Evolutionary conservation across 1,284 basidiomycete species (phyloP), one percentile per base, ranked within the genome.

Genomic region (Puccinia triticina): DNA sequence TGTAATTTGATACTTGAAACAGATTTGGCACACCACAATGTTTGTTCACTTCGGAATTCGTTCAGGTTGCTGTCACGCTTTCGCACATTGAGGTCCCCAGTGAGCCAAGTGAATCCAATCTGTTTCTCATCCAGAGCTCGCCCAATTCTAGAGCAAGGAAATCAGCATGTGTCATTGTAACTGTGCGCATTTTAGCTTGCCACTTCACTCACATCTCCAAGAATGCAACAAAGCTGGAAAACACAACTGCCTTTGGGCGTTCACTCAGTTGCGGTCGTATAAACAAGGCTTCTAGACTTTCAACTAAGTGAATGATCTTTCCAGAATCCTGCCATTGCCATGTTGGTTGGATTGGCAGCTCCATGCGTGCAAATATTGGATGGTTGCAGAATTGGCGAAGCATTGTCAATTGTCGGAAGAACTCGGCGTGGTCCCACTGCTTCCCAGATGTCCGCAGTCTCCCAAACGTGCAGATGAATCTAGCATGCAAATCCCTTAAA

Each of bases 241-340:
- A 72, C n/a, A 72, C 26, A 5, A 72, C 69, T 21, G 48, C 40
- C n/a, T 50, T 72, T 2, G 69, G 69, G 3, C 48, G 46, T 53
- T 40, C 46, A 26, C 50, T 72, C 18, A n/a, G n/a, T 23, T n/a
- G 23, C 10, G 0, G 29, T 8, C 69, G 46, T 32, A n/a, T 2
- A 43, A 72, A 32, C 26, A 72, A 72, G 11, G 0, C 29, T 16
- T 43, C n/a, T 18, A 69, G n/a, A 46, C 18, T 69, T 5, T n/a
- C 66, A 5, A 69, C 23, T 18, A 69, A 32, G 43, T 69, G 66
- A 12, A 69, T 7, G 7, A 69, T 10, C 26, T 69, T 69, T 8
- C 37, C 40, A 14, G 66, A 69, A 29, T 69, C 66, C 21, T 69
- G 66, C 66, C 66, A 69, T 69, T n/a, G 3, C 59, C 59, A 61